A percentile compares a stretch with the other conserved stretches of the same genome.
These are phyloP conservation scores for Lactarius evosmus DNA, from an alignment of 768 basidiomycete species.

Conservation along the genomic window DNA sequence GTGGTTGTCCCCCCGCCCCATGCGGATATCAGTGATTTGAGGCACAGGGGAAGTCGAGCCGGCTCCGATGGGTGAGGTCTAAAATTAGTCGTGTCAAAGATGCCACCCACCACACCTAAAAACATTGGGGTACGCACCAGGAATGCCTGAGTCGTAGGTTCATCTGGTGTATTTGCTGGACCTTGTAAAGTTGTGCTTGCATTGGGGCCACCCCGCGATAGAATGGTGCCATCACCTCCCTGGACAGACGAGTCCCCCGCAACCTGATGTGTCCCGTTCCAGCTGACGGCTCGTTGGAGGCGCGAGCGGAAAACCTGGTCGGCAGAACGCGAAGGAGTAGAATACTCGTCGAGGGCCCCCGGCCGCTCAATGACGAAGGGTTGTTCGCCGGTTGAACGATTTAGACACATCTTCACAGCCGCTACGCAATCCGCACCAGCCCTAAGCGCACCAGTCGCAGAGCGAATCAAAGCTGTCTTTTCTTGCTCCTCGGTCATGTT, in stretches of 20 bases:
- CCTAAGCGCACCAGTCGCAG: slow-evolving; percentile 85
- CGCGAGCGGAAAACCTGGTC: slow-evolving; percentile 34
- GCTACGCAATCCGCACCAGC: slow-evolving; percentile 86
- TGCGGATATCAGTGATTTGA: slow-evolving; percentile 52
- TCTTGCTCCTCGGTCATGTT: slow-evolving; percentile 75
- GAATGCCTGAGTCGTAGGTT: slow-evolving; percentile 6
- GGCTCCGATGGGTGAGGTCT: slow-evolving; percentile 36
- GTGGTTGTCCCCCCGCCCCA: slow-evolving; percentile 56
- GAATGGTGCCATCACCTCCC: background rate
- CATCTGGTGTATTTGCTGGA: slow-evolving; percentile 1
- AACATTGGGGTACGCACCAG: slow-evolving; percentile 4
- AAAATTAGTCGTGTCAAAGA: background rate
- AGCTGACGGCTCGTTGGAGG: slow-evolving; percentile 37
- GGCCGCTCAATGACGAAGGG: slow-evolving; percentile 68
- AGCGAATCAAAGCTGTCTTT: slow-evolving; percentile 69
- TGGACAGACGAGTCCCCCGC: slow-evolving; percentile 9
- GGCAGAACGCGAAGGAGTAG: slow-evolving; percentile 47
- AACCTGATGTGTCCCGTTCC: slow-evolving; percentile 30
- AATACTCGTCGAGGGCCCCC: slow-evolving; percentile 43
- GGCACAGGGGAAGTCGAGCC: slow-evolving; percentile 54
- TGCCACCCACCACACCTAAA: background rate
- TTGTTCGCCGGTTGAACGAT: slow-evolving; percentile 55
- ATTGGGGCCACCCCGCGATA: background rate
- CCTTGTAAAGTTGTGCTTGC: background rate
- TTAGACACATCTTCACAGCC: slow-evolving; percentile 79